These are phyloP conservation scores for Pythium scleroteichum DNA, from an alignment of 352 stramenopile genomes.

Conservation along the genomic window DNA sequence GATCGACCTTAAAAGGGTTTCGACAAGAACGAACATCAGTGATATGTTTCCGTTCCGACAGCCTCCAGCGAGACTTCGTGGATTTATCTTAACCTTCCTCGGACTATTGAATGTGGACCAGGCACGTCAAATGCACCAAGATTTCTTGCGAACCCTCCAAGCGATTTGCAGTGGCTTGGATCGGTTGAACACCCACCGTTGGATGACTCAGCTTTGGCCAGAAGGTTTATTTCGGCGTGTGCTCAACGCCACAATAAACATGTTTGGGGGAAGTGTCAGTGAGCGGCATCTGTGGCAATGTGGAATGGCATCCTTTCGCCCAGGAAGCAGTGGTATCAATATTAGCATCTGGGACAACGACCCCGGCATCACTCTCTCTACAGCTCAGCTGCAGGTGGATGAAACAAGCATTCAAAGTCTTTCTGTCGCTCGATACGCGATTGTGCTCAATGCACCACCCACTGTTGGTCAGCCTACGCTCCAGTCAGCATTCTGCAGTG, in stretches of 20 bases:
- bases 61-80: conserved; percentile 45
- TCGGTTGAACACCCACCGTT: conserved; percentile 62
- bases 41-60: conserved; percentile 29
- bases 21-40: conserved; percentile 17
- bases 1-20: conserved; percentile 28
- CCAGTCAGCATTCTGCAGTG: conserved; percentile 33
- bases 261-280: conserved; percentile 52
- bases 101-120: conserved; percentile 63
- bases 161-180: conserved; percentile 51
- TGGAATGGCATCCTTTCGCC: conserved; percentile 45
- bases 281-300: conserved; percentile 73
- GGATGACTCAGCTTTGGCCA: conserved; percentile 60
- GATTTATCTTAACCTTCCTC: conserved; percentile 67
- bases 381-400: conserved; percentile 31
- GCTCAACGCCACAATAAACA: conserved; percentile 41
- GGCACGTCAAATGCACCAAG: conserved; percentile 36
- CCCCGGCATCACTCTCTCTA: conserved; percentile 63
- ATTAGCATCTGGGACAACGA: conserved; percentile 85
- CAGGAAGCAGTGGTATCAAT: conserved; percentile 41
- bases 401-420: conserved; percentile 24
- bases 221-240: conserved; percentile 45
- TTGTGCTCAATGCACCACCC: conserved; percentile 70
- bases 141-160: conserved; percentile 42
- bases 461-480: conserved; percentile 19
- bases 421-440: conserved; percentile 36